Conservation (phyloP, 148 eudicot genomes). For the Polygonum aviculare region DNA sequence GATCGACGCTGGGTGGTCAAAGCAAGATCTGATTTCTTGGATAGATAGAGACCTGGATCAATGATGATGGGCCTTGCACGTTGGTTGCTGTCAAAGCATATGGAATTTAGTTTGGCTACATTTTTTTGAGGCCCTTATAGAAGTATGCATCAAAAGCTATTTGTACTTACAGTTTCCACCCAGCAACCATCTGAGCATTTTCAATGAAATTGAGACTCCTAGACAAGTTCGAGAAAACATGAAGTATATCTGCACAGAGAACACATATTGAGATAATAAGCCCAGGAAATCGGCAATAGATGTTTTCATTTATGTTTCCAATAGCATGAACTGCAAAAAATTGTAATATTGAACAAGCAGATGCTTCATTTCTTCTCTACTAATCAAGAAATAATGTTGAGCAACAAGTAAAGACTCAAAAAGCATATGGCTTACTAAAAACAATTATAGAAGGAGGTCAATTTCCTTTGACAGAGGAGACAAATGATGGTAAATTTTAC, state of each 20-base stretch:
- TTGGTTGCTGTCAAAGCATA: constrained; percentile 53
- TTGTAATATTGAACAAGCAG: not conserved
- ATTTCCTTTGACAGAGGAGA: not conserved
- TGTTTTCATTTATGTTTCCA: not conserved
- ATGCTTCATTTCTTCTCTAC: not conserved
- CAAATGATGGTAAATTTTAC: not conserved
- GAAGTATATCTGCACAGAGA: constrained; percentile 69
- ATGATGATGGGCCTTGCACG: constrained; percentile 79
- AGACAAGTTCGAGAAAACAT: constrained; percentile 77
- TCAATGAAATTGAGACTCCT: constrained; percentile 79
- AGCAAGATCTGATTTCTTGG: constrained; percentile 79
- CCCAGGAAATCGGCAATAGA: not conserved
- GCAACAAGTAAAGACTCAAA: not conserved
- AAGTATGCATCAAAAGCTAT: not conserved
- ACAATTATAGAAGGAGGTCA: not conserved
- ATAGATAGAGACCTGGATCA: constrained; percentile 88
- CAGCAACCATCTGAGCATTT: constrained; percentile 53
- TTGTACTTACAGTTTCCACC: constrained; percentile 86
- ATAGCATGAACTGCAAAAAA: not conserved
- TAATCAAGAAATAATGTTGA: not conserved
- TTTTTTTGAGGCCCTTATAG: too few relatives aligned
- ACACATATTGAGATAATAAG: constrained; percentile 13
- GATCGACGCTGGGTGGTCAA: constrained; percentile 68
- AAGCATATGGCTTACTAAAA: not conserved
- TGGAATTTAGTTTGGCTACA: not conserved